Evolutionary conservation across 2,329 filamentous ascomycete species (phyloP), one percentile per base, ranked within the genome.

Genomic region (Ascochyta koolunga): DNA sequence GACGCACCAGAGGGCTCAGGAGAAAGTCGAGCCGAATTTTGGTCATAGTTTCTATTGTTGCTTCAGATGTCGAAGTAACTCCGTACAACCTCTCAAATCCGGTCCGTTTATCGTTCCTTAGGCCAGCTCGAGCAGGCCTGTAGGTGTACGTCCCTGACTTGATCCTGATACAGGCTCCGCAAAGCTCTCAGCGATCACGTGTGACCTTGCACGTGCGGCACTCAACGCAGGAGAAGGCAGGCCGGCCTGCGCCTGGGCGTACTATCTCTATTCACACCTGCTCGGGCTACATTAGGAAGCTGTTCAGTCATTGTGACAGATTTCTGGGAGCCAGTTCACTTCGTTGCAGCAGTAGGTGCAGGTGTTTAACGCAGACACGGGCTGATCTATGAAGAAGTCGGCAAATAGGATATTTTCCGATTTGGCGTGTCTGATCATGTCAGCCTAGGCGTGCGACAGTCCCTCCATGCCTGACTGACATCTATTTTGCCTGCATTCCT

Each of bases 191-290:
- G 15, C 64, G 60, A 52, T 72, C 64, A 42, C 69, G 72, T 50
- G 62, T 69, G 18, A 70, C 65, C 42, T 73, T 73, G 32, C 67
- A 56, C 50, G 54, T 59, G 25, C 68, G 59, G 43, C 68, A 73
- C 54, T 71, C 64, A 3, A 68, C 60, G 46, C 68, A 72, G 8
- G 68, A 67, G 13, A 71, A 54, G 8, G 70, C 66, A 22, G 67
- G 65, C 40, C 66, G 56, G 57, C 29, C 50, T 59, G 21, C 65
- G 62, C 49, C 67, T 70, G 6, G 54, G 44, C 10, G 62, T 59
- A 1, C 63, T 62, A 11, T 54, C 47, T 25, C 62, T 56, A 46
- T 54, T 35, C 5, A 27, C 41, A 13, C 35, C 27, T 19, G 51
- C 39, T 19, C 24, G 33, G 1, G 35, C 36, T 7, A 54, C 51